Evolutionary conservation across 768 basidiomycete genomes (phyloP), one percentile per base, ranked within the genome.

Genomic region (Collybia nuda): DNA sequence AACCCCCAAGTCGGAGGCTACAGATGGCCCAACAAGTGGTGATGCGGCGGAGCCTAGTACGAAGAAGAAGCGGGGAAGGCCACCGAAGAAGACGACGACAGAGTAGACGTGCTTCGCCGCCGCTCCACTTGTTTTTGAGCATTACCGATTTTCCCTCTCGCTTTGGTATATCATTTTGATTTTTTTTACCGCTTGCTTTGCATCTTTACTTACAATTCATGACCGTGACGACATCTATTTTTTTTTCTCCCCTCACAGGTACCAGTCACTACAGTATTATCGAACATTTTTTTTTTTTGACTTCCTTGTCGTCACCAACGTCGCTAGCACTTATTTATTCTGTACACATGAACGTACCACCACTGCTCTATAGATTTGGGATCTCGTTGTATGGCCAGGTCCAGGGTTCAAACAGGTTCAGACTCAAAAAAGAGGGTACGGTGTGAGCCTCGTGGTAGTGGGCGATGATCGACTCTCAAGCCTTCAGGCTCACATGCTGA

Each of bases 31-130:
- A 45, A 64, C 67, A 0, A 57, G 64, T 53, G 75, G 67, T 42
- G 70, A 74, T 51, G 63, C 56, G 32, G 70, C 72, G 36, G 85
- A 85, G 61, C 56, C 82, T 52, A 71, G 70, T 60, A 59, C 67
- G 50, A 83, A 82, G 77, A 87, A 78, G 79, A 89, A 84, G 72
- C 76, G 88, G 55, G 86, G 87, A 47, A 78, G 88, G 60, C 88
- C 87, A 60, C 80, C 85, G 68, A 79, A 79, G 73, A 77, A 78
- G 60, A 48, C 68, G 45, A 61, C 66, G 47, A 54, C 63, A 40
- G 61, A 69, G 54, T 62, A 56, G 53, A 47, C 28, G 39, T 44
- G 37, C 44, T 52, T 56, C 48, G 40, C 52, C 44, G 40, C 46
- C 50, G 44, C 50, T 56, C 57, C 32, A 32, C 40, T 55, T 41